A percentile compares a stretch with the other conserved stretches of the same genome.
Conservation (phyloP, 192 early-diverging fungal species). For the Gaertneriomyces sp. region DNA sequence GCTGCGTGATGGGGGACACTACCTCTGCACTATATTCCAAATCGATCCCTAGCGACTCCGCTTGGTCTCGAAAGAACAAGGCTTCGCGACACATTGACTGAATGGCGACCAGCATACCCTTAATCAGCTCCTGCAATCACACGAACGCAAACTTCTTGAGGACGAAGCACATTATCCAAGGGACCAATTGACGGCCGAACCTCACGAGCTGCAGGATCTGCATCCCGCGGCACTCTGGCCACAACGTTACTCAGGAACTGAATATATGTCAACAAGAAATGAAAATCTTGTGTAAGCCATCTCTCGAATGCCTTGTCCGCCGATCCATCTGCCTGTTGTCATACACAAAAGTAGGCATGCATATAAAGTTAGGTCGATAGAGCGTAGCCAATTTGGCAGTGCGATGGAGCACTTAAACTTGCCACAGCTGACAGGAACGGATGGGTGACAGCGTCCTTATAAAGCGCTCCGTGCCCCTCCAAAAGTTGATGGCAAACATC, state of each 20-base stretch:
- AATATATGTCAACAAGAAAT: slow-evolving; percentile 25
- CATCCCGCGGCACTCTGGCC: slow-evolving; percentile 15
- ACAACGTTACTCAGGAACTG: slow-evolving; percentile 14
- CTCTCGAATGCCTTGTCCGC: slow-evolving; percentile 23
- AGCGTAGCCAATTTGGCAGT: background rate
- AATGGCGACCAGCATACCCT: slow-evolving; percentile 15
- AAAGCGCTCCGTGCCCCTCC: background rate
- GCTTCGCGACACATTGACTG: slow-evolving; percentile 15
- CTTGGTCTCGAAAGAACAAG: slow-evolving; percentile 22
- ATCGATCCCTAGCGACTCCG: slow-evolving; percentile 3
- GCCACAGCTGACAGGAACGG: slow-evolving; percentile 4
- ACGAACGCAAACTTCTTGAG: background rate
- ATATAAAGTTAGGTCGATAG: no score
- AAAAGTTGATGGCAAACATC: slow-evolving; percentile 3
- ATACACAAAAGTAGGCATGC: background rate
- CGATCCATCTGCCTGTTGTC: slow-evolving; percentile 7
- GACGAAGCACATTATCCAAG: background rate
- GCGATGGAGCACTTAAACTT: background rate
- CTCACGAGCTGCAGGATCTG: background rate
- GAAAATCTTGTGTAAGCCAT: slow-evolving; percentile 29
- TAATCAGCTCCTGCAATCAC: background rate
- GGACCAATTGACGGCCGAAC: background rate
- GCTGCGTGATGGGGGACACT: background rate
- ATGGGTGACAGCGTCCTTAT: slow-evolving; percentile 11
- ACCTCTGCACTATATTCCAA: slow-evolving; percentile 10